phyloP scores from a whole-genome alignment of 768 basidiomycete genomes.

The Leccinellum rugosiceps region DNA sequence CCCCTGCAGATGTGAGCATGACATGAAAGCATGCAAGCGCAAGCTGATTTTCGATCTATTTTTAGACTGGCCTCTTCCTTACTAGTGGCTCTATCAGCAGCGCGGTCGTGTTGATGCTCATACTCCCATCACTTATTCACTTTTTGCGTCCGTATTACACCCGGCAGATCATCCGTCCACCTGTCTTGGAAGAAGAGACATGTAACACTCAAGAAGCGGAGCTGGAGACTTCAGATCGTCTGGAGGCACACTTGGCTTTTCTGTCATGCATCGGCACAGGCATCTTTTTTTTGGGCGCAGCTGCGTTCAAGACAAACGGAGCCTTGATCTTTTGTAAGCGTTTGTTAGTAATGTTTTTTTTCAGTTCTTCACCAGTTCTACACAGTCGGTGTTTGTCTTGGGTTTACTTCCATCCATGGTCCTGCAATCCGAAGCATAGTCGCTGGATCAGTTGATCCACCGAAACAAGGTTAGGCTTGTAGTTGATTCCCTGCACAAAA shows the following conservation, averaged over 20 bases:
- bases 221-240: slow-evolving; percentile 20
- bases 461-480: slow-evolving; percentile 23
- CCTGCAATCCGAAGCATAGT: slow-evolving; percentile 27
- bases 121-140: slow-evolving; percentile 23
- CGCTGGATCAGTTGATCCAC: slow-evolving; percentile 26
- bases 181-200: not conserved
- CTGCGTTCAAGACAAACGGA: slow-evolving; percentile 5
- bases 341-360: not conserved
- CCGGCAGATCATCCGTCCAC: not conserved
- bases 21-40: not conserved
- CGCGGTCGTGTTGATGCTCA: slow-evolving; percentile 16
- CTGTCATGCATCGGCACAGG: slow-evolving; percentile 17
- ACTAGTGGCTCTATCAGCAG: slow-evolving; percentile 14
- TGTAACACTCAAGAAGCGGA: not conserved
- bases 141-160: slow-evolving; percentile 27
- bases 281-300: slow-evolving; percentile 12
- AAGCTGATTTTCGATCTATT: not conserved
- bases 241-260: slow-evolving; percentile 30
- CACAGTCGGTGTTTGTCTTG: slow-evolving; percentile 19
- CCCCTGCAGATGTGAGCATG: slow-evolving; percentile 23
- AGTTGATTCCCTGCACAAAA: no score
- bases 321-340: slow-evolving; percentile 16
- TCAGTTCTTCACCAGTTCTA: not conserved
- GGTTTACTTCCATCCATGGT: slow-evolving; percentile 11
- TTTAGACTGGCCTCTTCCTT: slow-evolving; percentile 29